Conservation (phyloP, 2,329 filamentous ascomycete species). For the Ceratocystis colombiana region DNA sequence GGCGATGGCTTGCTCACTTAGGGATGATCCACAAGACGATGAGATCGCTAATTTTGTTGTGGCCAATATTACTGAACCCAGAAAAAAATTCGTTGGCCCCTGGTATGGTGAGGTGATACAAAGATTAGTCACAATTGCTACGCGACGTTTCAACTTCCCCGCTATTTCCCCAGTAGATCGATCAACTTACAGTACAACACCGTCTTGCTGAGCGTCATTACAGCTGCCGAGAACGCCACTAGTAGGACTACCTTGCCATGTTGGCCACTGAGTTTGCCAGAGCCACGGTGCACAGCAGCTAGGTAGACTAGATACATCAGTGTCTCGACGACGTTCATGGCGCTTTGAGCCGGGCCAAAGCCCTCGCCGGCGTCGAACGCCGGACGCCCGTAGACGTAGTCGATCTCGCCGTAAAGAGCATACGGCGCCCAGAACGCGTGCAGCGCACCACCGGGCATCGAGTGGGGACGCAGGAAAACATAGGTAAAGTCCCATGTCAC, state of each 20-base stretch:
- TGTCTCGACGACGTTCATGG: conserved; percentile 60
- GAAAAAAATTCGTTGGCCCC: conserved; percentile 49
- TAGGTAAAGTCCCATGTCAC: conserved; percentile 75
- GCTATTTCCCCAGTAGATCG: not conserved
- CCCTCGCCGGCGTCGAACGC: conserved; percentile 58
- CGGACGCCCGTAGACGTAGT: conserved; percentile 72
- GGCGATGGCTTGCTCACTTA: conserved; percentile 36
- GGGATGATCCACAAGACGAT: conserved; percentile 48
- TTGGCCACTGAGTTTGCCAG: conserved; percentile 35
- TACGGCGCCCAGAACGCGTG: conserved; percentile 74
- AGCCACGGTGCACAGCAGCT: conserved; percentile 29
- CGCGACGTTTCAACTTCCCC: not conserved
- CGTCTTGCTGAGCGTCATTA: conserved; percentile 56
- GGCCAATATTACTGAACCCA: conserved; percentile 47
- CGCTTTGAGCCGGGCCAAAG: conserved; percentile 66
- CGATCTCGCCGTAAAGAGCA: conserved; percentile 66
- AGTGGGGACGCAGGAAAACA: conserved; percentile 67
- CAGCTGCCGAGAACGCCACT: conserved; percentile 43
- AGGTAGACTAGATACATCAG: conserved; percentile 52
- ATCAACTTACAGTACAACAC: conserved; percentile 45
- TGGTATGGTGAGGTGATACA: conserved; percentile 28
- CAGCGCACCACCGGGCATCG: conserved; percentile 65
- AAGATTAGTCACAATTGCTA: not conserved
- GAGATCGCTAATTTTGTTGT: conserved; percentile 40
- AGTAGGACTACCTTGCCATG: conserved; percentile 39